Percentiles rank a stretch among this genome's conserved stretches.
Conservation (phyloP, 2,329 filamentous ascomycete species). For the Cladosporium sp. region DNA sequence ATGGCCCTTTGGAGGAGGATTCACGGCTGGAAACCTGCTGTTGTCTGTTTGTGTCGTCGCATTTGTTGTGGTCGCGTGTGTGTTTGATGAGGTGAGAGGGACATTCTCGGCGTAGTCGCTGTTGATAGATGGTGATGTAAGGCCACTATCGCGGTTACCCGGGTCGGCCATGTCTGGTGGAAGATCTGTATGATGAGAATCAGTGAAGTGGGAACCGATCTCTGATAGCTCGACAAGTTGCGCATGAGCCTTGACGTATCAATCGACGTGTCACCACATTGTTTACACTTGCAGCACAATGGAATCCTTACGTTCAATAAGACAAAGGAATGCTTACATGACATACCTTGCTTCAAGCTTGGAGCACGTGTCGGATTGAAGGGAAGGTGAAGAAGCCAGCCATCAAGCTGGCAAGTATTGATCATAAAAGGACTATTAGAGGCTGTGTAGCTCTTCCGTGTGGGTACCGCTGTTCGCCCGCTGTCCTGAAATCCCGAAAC, state of each 20-base stretch:
- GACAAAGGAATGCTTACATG: slow-evolving; percentile 11
- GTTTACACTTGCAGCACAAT: slow-evolving; percentile 5
- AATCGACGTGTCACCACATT: background rate
- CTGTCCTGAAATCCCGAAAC: slow-evolving; percentile 2
- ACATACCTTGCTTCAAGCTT: background rate
- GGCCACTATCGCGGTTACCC: background rate
- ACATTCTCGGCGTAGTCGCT: background rate
- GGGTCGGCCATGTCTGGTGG: background rate
- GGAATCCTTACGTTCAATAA: slow-evolving; percentile 10
- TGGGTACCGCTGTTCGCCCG: background rate
- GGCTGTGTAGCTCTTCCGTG: slow-evolving; percentile 12
- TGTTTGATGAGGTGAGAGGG: background rate
- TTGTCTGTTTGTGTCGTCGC: background rate
- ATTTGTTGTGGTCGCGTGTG: background rate
- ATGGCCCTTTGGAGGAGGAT: slow-evolving; percentile 4
- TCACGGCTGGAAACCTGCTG: background rate
- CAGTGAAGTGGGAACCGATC: too few relatives aligned
- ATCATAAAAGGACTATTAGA: slow-evolving; percentile 7
- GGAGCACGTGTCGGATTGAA: background rate
- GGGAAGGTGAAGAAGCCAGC: background rate
- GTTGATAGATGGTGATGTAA: background rate
- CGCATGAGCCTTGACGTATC: background rate
- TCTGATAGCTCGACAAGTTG: too few relatives aligned
- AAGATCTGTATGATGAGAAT: too few relatives aligned
- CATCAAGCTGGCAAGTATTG: background rate